Percentiles rank a stretch among this genome's conserved stretches.
Evolutionary conservation across 768 basidiomycete genomes (phyloP).

Genomic region (Kwoniella heveanensis): DNA sequence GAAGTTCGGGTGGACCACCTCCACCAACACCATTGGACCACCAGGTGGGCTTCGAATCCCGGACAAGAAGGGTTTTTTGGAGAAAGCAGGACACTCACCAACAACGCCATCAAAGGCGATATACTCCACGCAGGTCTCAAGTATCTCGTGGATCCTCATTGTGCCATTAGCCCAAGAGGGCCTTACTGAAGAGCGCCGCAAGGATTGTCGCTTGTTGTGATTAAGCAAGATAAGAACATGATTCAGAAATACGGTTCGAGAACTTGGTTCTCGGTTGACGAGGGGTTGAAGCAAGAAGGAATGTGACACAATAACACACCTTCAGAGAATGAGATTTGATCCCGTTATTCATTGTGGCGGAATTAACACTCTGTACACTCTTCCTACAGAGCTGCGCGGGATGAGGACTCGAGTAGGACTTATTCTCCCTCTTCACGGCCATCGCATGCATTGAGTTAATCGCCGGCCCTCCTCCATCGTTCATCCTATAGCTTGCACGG

Average conservation of each 20-base stretch:
- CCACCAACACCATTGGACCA: constrained; percentile 19
- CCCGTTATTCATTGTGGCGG: not conserved
- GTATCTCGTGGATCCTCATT: constrained; percentile 49
- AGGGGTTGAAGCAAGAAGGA: not conserved
- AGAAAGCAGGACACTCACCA: constrained; percentile 34
- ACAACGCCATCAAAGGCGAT: constrained; percentile 43
- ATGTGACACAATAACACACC: not conserved
- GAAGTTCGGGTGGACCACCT: constrained; percentile 39
- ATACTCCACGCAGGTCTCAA: constrained; percentile 47
- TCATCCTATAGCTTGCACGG: no score
- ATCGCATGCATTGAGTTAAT: no score
- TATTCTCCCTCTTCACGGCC: no score
- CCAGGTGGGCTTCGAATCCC: constrained; percentile 37
- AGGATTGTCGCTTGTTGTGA: not conserved
- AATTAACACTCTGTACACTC: not conserved
- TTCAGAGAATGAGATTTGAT: not conserved
- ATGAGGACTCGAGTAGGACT: no score
- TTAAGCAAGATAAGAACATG: not conserved
- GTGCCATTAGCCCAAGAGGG: constrained; percentile 14
- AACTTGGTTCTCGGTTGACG: not conserved
- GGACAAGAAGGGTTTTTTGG: constrained; percentile 14
- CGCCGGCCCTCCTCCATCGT: no score
- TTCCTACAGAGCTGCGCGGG: no score
- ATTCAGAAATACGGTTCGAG: no score
- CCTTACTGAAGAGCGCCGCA: not conserved